phyloP scores from a whole-genome alignment of 2,329 filamentous ascomycete genomes.

The Fusarium sulawesiense region DNA sequence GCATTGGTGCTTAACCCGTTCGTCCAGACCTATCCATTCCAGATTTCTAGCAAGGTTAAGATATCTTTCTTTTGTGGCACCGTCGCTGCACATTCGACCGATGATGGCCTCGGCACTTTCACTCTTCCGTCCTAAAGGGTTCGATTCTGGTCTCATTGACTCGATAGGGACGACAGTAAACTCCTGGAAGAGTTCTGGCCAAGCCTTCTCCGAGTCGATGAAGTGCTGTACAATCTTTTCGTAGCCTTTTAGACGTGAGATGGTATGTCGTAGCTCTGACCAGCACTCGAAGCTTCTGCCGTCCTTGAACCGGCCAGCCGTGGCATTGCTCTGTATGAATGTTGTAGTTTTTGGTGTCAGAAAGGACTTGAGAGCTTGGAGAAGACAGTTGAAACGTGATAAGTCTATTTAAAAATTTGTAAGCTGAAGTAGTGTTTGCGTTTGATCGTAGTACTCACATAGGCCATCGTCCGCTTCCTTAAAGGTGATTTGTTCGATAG shows the following conservation, averaged over 20 bases:
- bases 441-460: not conserved
- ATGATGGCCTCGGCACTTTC: constrained; percentile 40
- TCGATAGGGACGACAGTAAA: constrained; percentile 43
- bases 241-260: constrained; percentile 45
- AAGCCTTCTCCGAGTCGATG: constrained; percentile 35
- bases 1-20: constrained; percentile 34
- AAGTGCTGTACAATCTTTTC: constrained; percentile 30
- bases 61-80: constrained; percentile 18
- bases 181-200: constrained; percentile 49
- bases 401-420: too few relatives aligned
- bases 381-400: not conserved
- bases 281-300: constrained; percentile 39
- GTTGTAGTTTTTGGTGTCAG: not conserved
- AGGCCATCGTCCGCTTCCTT: not conserved
- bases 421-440: accelerated
- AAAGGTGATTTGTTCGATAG: not conserved
- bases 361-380: constrained; percentile 15
- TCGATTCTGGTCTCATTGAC: constrained; percentile 38
- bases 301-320: constrained; percentile 26
- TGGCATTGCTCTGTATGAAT: constrained; percentile 24
- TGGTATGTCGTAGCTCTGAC: constrained; percentile 47
- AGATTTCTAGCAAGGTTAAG: constrained; percentile 30
- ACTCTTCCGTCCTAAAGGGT: constrained; percentile 35
- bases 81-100: constrained; percentile 35
- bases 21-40: constrained; percentile 46